Percentiles rank a stretch among this genome's conserved stretches.
phyloP scores from a whole-genome alignment of 2,329 filamentous ascomycete species.

The Claviceps digitariae region DNA sequence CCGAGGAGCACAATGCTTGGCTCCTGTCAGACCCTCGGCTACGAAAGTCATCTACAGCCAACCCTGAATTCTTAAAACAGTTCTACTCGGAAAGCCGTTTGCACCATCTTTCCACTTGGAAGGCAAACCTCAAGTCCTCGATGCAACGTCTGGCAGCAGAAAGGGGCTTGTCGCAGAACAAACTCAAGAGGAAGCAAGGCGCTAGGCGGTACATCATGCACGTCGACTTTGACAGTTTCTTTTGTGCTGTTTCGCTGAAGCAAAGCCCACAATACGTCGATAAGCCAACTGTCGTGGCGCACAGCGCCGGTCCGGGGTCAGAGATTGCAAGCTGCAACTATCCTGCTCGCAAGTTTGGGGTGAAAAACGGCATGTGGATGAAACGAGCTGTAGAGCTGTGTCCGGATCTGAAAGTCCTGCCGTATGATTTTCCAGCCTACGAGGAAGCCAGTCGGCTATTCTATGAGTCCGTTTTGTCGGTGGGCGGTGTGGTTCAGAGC shows the following conservation, averaged over 20 bases:
- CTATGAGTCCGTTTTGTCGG: conserved; percentile 67
- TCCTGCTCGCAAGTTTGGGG: conserved; percentile 66
- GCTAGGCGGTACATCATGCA: conserved; percentile 76
- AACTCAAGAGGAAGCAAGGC: conserved; percentile 41
- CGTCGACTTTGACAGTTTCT: conserved; percentile 97
- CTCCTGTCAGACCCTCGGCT: conserved; percentile 74
- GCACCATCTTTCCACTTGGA: conserved; percentile 94
- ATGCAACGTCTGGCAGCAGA: conserved; percentile 71
- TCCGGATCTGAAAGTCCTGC: conserved; percentile 74
- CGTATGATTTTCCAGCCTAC: conserved; percentile 91
- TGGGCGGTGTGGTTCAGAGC: conserved; percentile 80
- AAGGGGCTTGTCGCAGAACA: conserved; percentile 34
- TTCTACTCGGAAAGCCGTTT: conserved; percentile 91
- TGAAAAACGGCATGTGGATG: conserved; percentile 99
- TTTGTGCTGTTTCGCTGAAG: conserved; percentile 80
- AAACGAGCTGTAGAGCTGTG: conserved; percentile 73
- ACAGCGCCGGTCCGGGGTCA: conserved; percentile 70
- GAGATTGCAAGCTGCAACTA: conserved; percentile 99
- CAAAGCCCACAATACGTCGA: conserved; percentile 60
- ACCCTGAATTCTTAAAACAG: conserved; percentile 86
- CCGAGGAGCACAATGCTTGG: conserved; percentile 84
- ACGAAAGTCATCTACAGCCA: conserved; percentile 78
- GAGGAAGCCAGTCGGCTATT: conserved; percentile 83
- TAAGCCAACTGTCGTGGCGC: conserved; percentile 79
- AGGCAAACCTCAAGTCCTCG: conserved; percentile 80